A percentile compares a stretch with the other conserved stretches of the same genome.
Conservation (phyloP, 208 protist genomes). For the Wallacemonas rigidus region DNA sequence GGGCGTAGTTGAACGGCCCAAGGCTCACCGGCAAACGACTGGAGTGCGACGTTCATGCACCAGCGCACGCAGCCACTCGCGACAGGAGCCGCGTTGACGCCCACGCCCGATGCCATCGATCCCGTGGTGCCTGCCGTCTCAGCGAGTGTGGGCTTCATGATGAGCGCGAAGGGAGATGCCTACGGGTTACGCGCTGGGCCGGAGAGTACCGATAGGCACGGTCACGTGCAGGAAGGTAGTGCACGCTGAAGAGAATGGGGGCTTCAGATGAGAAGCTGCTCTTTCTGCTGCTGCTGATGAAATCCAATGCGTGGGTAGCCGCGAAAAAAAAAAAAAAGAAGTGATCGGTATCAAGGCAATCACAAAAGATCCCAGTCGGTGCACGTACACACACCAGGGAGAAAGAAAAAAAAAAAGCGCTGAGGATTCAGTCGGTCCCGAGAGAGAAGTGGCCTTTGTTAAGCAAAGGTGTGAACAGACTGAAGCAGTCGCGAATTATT, state of each 20-base stretch:
- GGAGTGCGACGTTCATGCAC: conserved; percentile 78
- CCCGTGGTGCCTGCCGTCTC: conserved; percentile 6
- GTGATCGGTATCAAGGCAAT: not conserved
- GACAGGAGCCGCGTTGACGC: conserved; percentile 12
- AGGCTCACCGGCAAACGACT: conserved; percentile 75
- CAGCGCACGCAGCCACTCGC: conserved; percentile 58
- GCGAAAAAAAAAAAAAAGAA: conserved; percentile 10
- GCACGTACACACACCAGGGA: not conserved
- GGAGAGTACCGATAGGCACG: too few species aligned
- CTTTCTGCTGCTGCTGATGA: too few species aligned
- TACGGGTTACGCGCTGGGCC: too few species aligned
- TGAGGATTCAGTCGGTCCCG: too few species aligned
- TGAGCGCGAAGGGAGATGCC: not conserved
- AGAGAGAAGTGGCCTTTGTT: too few species aligned
- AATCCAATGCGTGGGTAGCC: too few species aligned
- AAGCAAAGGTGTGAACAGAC: too few species aligned
- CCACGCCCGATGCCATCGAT: conserved; percentile 5
- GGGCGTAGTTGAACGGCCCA: conserved; percentile 63
- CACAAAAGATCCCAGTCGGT: not conserved
- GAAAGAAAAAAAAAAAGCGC: not conserved
- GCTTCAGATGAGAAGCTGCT: too few species aligned
- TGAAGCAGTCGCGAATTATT: too few species aligned
- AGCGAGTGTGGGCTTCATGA: not conserved
- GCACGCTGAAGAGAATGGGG: too few species aligned
- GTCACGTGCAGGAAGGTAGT: too few species aligned